Conservation (phyloP, 164 flowering plant species). For the Litsea cubeba region DNA sequence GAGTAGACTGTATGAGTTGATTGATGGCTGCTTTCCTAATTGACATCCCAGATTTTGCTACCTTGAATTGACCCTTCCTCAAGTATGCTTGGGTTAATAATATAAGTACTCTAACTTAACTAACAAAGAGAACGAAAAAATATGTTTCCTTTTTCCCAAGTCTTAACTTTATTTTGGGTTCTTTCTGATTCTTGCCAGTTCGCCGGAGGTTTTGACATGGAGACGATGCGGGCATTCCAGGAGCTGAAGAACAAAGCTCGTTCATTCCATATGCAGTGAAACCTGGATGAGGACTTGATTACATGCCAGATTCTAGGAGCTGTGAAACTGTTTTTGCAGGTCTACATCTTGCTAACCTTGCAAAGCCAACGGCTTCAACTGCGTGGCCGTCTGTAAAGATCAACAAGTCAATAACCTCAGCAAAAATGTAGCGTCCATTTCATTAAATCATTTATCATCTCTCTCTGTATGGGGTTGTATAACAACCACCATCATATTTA, state of each 20-base stretch:
- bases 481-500: too few species aligned
- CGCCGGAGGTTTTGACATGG: constrained; percentile 95
- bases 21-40: too few species aligned
- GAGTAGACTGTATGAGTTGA: too few species aligned
- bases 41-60: too few species aligned
- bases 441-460: background rate
- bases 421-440: background rate
- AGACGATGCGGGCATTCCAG: constrained; percentile 90
- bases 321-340: constrained; percentile 34
- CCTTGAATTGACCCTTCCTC: too few species aligned
- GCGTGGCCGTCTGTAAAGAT: constrained; percentile 1
- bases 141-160: too few species aligned
- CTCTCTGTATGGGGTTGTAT: too few species aligned
- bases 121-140: too few species aligned
- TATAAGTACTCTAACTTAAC: too few species aligned
- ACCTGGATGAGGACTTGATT: constrained; percentile 15
- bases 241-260: constrained; percentile 79
- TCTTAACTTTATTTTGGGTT: too few species aligned
- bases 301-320: constrained; percentile 41
- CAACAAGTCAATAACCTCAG: background rate
- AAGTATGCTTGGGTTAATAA: too few species aligned
- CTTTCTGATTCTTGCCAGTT: constrained; percentile 38
- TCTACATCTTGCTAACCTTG: constrained; percentile 53
- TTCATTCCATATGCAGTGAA: constrained; percentile 56
- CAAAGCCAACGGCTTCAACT: background rate